Evolutionary conservation across 208 protist species (phyloP).

Genomic region (Entamoeba nuttalli): DNA sequence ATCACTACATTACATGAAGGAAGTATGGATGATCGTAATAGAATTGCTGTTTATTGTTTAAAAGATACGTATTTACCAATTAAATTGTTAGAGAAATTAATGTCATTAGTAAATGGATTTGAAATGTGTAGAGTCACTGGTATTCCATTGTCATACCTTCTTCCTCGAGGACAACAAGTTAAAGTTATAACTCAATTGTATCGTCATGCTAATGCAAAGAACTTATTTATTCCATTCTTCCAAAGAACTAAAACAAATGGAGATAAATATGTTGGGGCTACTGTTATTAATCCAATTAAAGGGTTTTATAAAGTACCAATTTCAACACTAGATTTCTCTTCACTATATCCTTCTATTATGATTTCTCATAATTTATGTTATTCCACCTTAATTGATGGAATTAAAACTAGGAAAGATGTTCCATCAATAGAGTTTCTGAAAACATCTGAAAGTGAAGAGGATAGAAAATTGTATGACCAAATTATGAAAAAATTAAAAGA

Average conservation of each 20-base stretch:
- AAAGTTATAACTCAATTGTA: constrained; percentile 78
- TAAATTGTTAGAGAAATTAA: constrained; percentile 88
- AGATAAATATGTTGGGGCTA: constrained; percentile 79
- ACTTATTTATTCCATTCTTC: constrained; percentile 44
- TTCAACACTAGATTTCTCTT: constrained; percentile 63
- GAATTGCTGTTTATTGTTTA: constrained; percentile 92
- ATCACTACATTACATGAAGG: constrained; percentile 79
- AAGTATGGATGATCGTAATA: constrained; percentile 75
- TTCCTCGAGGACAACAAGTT: constrained; percentile 91
- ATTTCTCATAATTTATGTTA: constrained; percentile 70
- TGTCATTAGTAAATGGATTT: constrained; percentile 90
- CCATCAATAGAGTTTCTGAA: neutral
- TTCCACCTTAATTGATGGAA: constrained; percentile 60
- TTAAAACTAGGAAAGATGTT: constrained; percentile 39
- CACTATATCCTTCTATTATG: constrained; percentile 65
- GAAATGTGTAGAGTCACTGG: constrained; percentile 97
- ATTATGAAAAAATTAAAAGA: neutral
- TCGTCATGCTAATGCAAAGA: constrained; percentile 39
- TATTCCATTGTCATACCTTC: constrained; percentile 79
- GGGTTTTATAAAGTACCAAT: constrained; percentile 52
- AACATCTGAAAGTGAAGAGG: neutral
- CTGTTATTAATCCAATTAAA: constrained; percentile 83
- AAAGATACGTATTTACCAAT: constrained; percentile 84
- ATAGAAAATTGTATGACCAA: neutral
- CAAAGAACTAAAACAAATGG: neutral